These are phyloP conservation scores for Anisodus tanguticus DNA, from an alignment of 257 asterid genomes.

Conservation along the genomic window DNA sequence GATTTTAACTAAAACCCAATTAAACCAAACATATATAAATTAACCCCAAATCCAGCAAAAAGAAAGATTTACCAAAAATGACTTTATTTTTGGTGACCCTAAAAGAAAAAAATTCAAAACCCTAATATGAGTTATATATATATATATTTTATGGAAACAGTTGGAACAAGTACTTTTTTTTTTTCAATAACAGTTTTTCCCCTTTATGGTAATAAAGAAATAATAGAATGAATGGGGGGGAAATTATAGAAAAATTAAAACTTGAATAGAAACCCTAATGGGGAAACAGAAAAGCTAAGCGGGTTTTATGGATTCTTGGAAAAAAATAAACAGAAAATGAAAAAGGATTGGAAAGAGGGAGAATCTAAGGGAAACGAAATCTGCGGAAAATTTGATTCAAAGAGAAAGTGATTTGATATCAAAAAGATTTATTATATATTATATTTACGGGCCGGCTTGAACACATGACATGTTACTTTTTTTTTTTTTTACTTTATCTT, in stretches of 20 bases:
- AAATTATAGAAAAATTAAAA: slow-evolving; percentile 24
- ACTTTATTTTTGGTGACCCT: background rate
- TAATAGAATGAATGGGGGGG: slow-evolving; percentile 25
- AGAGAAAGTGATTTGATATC: slow-evolving; percentile 37
- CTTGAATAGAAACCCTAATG: slow-evolving; percentile 1
- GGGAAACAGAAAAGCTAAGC: background rate
- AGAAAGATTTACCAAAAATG: background rate
- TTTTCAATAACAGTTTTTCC: background rate
- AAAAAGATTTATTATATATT: no score
- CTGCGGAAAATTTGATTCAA: slow-evolving; percentile 42
- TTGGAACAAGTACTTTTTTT: background rate
- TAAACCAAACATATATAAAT: background rate
- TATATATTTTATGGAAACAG: background rate
- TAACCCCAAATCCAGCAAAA: slow-evolving; percentile 44
- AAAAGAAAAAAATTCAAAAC: no score
- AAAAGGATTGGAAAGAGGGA: slow-evolving; percentile 22
- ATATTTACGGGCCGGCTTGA: no score
- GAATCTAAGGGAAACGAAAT: slow-evolving; percentile 46
- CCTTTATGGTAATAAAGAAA: slow-evolving; percentile 24
- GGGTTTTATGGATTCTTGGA: background rate
- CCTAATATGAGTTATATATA: background rate
- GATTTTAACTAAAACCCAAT: slow-evolving; percentile 28
- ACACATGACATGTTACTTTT: no score
- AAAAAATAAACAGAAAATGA: background rate
- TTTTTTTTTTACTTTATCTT: no score